A percentile compares a stretch with the other conserved stretches of the same genome.
These are phyloP conservation scores for Phalaenopsis equestris DNA, from an alignment of 106 monocot species.

Conservation along the genomic window DNA sequence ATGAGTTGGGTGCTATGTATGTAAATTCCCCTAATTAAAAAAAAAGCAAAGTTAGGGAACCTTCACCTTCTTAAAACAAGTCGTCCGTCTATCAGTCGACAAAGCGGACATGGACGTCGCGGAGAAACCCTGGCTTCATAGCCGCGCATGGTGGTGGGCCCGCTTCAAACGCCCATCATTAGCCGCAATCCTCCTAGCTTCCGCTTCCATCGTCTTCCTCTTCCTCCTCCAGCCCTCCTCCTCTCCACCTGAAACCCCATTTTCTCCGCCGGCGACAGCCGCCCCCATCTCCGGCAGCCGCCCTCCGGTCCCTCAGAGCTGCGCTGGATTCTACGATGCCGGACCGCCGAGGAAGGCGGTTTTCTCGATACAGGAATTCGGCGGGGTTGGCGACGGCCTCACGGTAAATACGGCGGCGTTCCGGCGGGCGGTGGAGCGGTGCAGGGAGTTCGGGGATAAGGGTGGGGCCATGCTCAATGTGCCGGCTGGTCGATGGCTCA, in stretches of 20 bases:
- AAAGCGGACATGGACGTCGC: conserved; percentile 13
- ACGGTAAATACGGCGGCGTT: conserved; percentile 72
- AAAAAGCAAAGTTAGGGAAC: too few species aligned
- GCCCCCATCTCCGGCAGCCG: not conserved
- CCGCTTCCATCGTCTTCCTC: conserved; percentile 17
- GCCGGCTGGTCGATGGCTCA: conserved; percentile 67
- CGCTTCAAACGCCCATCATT: conserved; percentile 18
- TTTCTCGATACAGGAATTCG: conserved; percentile 49
- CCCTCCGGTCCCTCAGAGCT: conserved; percentile 1
- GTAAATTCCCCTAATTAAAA: too few species aligned
- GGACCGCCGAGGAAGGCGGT: conserved; percentile 12
- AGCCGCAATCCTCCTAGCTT: conserved; percentile 16
- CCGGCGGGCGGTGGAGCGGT: conserved; percentile 32
- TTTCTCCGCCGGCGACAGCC: not conserved
- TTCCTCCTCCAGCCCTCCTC: conserved; percentile 15
- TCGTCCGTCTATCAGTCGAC: not conserved
- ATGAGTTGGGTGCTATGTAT: too few species aligned
- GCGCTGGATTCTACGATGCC: conserved; percentile 36
- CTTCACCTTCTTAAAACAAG: too few species aligned
- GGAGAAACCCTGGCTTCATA: conserved; percentile 17
- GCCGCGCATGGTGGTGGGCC: conserved; percentile 4
- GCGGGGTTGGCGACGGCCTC: conserved; percentile 70
- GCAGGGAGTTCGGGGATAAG: conserved; percentile 16
- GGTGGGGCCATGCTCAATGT: conserved; percentile 71
- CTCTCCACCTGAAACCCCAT: not conserved